Evolutionary conservation across 2,329 filamentous ascomycete species (phyloP).

Genomic region (Boeremia exigua): DNA sequence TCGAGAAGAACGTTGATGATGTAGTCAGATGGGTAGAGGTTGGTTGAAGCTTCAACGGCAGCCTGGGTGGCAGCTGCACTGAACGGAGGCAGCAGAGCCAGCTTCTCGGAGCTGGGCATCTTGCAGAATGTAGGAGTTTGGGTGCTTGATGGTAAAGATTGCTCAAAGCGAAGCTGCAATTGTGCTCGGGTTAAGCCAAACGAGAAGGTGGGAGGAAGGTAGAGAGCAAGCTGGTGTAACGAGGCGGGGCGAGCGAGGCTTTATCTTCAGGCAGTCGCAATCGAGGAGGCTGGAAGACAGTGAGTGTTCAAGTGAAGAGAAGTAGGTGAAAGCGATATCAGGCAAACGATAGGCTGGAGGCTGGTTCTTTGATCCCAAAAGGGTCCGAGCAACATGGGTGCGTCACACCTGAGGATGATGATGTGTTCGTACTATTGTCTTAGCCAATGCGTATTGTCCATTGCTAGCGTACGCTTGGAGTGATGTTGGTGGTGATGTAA

Average conservation of each 20-base stretch:
- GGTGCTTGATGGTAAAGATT: neutral
- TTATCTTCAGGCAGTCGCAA: conserved; percentile 4
- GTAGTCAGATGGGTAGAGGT: conserved; percentile 16
- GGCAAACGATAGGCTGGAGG: conserved; percentile 10
- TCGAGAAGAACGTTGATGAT: conserved; percentile 20
- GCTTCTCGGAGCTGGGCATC: neutral
- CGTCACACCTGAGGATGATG: neutral
- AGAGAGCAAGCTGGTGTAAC: neutral
- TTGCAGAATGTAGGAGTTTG: neutral
- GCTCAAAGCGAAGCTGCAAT: neutral
- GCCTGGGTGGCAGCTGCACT: conserved; percentile 23
- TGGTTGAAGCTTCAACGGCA: conserved; percentile 14
- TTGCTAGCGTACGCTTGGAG: neutral
- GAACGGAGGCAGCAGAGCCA: conserved; percentile 16
- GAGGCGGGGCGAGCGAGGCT: neutral
- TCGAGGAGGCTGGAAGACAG: conserved; percentile 16
- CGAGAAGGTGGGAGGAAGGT: neutral
- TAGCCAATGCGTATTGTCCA: neutral
- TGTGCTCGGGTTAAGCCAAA: neutral
- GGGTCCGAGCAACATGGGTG: neutral
- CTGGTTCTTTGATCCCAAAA: conserved; percentile 7
- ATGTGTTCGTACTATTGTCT: neutral
- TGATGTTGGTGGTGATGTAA: neutral
- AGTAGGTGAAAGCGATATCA: conserved; percentile 20
- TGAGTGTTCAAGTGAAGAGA: conserved; percentile 10